Conservation (phyloP, 108 stramenopile species). For the Nitzschia sp. region DNA sequence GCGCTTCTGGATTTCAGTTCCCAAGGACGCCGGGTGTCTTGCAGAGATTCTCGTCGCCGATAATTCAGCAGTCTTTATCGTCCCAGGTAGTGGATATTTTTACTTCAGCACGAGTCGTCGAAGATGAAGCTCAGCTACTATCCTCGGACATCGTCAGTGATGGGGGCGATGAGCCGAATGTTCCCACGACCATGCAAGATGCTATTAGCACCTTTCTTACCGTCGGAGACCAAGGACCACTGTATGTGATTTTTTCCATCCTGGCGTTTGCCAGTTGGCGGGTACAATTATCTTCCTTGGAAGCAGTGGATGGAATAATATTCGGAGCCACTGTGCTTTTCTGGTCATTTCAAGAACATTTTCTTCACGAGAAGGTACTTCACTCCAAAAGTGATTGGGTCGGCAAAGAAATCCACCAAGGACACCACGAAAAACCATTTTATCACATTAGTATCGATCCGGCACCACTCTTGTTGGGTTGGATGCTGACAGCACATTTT, state of each 20-base stretch:
- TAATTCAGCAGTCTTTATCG: no score
- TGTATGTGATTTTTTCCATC: neutral
- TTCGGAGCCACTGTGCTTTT: conserved; percentile 35
- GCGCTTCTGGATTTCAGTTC: no score
- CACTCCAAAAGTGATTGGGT: conserved; percentile 65
- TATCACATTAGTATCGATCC: conserved; percentile 72
- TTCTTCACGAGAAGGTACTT: conserved; percentile 47
- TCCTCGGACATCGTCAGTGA: no score
- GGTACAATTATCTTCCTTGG: neutral
- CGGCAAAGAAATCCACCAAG: conserved; percentile 61
- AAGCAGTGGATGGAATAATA: conserved; percentile 13
- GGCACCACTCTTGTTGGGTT: conserved; percentile 47
- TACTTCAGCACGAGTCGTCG: no score
- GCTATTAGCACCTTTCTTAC: neutral
- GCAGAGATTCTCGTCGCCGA: no score
- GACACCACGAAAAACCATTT: conserved; percentile 60
- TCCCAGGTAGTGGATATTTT: no score
- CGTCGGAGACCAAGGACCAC: neutral
- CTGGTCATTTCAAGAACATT: conserved; percentile 74
- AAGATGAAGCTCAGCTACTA: no score
- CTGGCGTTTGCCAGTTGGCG: neutral
- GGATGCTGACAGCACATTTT: conserved; percentile 48
- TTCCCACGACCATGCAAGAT: conserved; percentile 11
- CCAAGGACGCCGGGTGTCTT: no score
- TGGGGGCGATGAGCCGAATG: neutral